Base-by-base conservation (phyloP, 495 filamentous ascomycete species). In the Xylaria curta region DNA sequence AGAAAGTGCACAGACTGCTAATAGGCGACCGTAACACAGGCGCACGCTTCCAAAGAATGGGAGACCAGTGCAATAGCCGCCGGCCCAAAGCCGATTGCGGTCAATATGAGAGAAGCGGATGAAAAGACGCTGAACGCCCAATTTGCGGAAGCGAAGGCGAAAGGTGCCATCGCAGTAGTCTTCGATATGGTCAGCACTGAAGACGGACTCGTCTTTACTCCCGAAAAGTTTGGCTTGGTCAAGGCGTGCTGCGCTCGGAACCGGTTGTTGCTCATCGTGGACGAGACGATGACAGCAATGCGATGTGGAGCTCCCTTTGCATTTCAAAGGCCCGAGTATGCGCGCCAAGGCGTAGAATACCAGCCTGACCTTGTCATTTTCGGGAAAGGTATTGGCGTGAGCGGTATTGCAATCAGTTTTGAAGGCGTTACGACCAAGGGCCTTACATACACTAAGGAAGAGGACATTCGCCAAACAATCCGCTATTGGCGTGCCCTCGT, bases 111-210 rank as follows among this genome's bases (percentile, higher is more conserved):
- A 33, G 56, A 72, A 38, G 54, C 71, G 3, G 54, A 58, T 15
- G 65, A 68, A 19, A 47, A 46, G 28, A 54, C 56, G 24, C 26
- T 68, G 10, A 63, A 72, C 40, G 33, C 65, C 1, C 71, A 69
- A 58, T 69, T 72, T 28, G 65, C 65, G 6, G 71, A 59, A 12
- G 72, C 72, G 3, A 73, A 73, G 33, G 38, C 24, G n/a, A 73
- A 81, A 66, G 80, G 80, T 5, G 76, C 75, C 24, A 80, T 82
- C 65, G 80, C 78, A 47, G 76, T 78, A 36, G 31, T 82, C 15
- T 79, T 82, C 64, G 77, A 80, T 69, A 74, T 76, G 72, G 73
- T 77, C 42, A 72, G 70, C 63, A 72, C 70, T 9, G 70, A 56
- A 51, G 70, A 72, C 31, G 70, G 70, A 10, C 70, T 72, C 28